Evolutionary conservation across 768 basidiomycete species (phyloP), one percentile per base, ranked within the genome.

Genomic region (Russula ochroleuca): DNA sequence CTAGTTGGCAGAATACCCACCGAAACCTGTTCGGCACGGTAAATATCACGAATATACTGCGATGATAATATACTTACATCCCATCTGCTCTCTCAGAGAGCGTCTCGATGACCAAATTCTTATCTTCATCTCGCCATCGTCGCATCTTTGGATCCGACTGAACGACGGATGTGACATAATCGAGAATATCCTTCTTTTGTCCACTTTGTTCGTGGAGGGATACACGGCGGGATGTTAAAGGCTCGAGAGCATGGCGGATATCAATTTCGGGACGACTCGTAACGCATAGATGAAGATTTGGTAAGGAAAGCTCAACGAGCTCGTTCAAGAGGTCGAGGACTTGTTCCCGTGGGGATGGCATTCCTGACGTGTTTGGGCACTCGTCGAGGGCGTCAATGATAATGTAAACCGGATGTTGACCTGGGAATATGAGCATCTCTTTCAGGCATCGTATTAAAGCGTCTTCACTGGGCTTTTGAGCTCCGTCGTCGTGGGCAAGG

Each of bases 351-450:
- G 55, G 33, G 1, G 62, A 33, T 14, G 40, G 47, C 3, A 49
- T 8, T 1, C 37, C 45, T 2, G 47, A 23, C 9, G 19, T 21
- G 17, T 38, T 31, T 6, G 55, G 55, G 14, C 47, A 41, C 38
- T 63, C 62, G n/a, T 63, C 62, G 10, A 63, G 23, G 0, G 55
- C 62, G n/a, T 63, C 62, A 1, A 57, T 4, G 5, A 56, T 48
- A 15, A 61, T 10, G 23, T 61, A 61, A 15, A 45, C 28, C 0
- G 45, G 51, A 14, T 1, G 2, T 33, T 31, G 25, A 15, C 14
- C 19, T 1, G 54, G 21, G 25, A 49, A 23, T 4, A 17, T 9
- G 28, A 62, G 47, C 53, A 62, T 62, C 19, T 57, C 19, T 28
- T 62, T 49, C 23, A 62, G 19, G 15, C 47, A 62, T 47, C 28